Base-by-base conservation (phyloP, 1,284 basidiomycete species). In the Trichosporon sp. region DNA sequence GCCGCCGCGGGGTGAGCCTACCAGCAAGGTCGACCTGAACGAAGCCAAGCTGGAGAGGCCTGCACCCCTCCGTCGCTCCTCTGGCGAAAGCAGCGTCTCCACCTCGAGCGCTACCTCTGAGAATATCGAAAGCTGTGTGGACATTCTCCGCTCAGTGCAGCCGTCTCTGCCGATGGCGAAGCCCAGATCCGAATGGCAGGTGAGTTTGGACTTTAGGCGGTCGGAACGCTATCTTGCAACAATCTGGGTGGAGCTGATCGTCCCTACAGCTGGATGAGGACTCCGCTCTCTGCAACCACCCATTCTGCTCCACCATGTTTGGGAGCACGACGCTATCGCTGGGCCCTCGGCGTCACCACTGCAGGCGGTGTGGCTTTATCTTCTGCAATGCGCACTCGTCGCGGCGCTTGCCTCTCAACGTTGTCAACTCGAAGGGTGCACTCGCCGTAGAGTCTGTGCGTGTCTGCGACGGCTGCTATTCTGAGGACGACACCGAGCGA, bases 301-400 rank as follows among this genome's bases (percentile, higher is more conserved):
- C 75, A 8, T 66, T 72, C 37, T 78, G 77, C 70, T 73, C 73
- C 3, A 70, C 73, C 64, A 71, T 76, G 68, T 78, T 78, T 58
- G 68, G 66, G 10, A 70, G 73, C n/a, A 62, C 69, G 33, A 64
- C 68, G 19, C 71, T 75, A 54, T 60, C 76, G 3, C 59, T 74
- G 29, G 69, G 71, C 34, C 72, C 73, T 13, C 66, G 77, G 7
- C 68, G 76, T 32, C 77, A 79, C 62, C 77, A 79, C 69, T 79
- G 77, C 64, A 71, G 77, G 1, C 56, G 70, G 34, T 79, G 77
- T 52, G 77, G 77, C 14, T 65, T 69, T 36, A 66, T 78, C 49
- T 77, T 72, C 68, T 79, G 77, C 64, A 60, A 65, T 31, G 19
- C 59, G 1, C 77, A 79, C 64, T 73, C 75, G 9, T 61, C 70